Conservation (phyloP, 768 basidiomycete species). For the Polyporus arcularius region DNA sequence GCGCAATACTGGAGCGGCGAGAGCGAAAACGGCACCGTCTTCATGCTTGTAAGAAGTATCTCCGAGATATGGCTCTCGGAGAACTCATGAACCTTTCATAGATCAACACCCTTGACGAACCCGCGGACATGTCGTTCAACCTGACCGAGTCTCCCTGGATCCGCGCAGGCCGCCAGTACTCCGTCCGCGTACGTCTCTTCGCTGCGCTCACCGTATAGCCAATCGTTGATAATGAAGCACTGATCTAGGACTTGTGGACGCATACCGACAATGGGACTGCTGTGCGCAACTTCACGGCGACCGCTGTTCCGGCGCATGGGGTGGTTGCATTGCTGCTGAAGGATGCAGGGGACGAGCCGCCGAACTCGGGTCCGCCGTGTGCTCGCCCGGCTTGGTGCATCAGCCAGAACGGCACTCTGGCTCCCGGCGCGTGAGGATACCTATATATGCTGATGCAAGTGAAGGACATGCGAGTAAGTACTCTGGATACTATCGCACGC, state of each 20-base stretch:
- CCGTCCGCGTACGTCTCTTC: conserved; percentile 52
- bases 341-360: conserved; percentile 70
- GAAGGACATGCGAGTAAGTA: background rate
- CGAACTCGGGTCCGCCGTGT: conserved; percentile 57
- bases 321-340: conserved; percentile 66
- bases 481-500: too few relatives aligned
- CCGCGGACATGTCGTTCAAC: conserved; percentile 60
- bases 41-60: conserved; percentile 57
- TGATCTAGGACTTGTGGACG: conserved; percentile 63
- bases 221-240: too few relatives aligned
- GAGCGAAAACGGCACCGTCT: conserved; percentile 61
- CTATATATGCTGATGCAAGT: background rate
- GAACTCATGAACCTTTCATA: conserved; percentile 21
- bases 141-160: conserved; percentile 74
- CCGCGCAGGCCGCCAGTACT: conserved; percentile 63
- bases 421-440: conserved; percentile 5
- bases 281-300: conserved; percentile 58
- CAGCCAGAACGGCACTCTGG: conserved; percentile 53
- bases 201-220: background rate
- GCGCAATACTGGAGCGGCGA: conserved; percentile 75
- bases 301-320: conserved; percentile 63
- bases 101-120: conserved; percentile 61
- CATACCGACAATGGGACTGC: conserved; percentile 73
- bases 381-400: conserved; percentile 59
- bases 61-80: background rate